Base-by-base conservation (phyloP, 371 early-diverging fungal genomes). In the Mucor saturninus region DNA sequence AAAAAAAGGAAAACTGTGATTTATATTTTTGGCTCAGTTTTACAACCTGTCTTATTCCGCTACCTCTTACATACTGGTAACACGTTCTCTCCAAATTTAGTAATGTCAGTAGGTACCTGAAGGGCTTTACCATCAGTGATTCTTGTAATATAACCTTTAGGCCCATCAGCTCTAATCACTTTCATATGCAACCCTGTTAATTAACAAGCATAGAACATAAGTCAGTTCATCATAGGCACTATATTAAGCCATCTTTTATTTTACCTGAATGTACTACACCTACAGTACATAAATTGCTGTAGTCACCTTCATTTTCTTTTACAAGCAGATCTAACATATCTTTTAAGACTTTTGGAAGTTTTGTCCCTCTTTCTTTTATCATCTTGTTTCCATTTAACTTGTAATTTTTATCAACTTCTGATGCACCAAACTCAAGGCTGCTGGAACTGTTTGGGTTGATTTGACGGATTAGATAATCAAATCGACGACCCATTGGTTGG, bases 311-410 rank as follows among this genome's bases (percentile, higher is more conserved):
- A 2, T 63, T 63, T 57, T 63, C 53, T 56, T 57, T 3, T 1
- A 51, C 1, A 59, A 65, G 60, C 28, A 65, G 6, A 59, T 49
- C 49, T 30, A 65, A 32, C 65, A 65, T 65, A 38, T 59, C 54
- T 65, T 65, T 65, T 54, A 65, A 65, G 38, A 59, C 65, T 65
- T n/a, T 65, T 49, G 56, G 55, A 5, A 65, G 54, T 39, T 65
- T 65, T n/a, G 30, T 31, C 13, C 21, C 32, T 59, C 54, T 59
- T 59, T 65, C 59, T 2, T 14, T 57, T 49, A 53, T 65, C 55
- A 39, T 54, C 15, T 65, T 65, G 65, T 65, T 65, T 6, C 63
- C 29, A 15, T 65, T 59, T 46, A 65, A 49, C n/a, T 54, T 26
- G 60, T 59, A 55, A 50, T 30, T 32, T 59, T 65, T 58, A 53